Evolutionary conservation across 345 rosid genomes (phyloP).

Genomic region (Balakata baccata): DNA sequence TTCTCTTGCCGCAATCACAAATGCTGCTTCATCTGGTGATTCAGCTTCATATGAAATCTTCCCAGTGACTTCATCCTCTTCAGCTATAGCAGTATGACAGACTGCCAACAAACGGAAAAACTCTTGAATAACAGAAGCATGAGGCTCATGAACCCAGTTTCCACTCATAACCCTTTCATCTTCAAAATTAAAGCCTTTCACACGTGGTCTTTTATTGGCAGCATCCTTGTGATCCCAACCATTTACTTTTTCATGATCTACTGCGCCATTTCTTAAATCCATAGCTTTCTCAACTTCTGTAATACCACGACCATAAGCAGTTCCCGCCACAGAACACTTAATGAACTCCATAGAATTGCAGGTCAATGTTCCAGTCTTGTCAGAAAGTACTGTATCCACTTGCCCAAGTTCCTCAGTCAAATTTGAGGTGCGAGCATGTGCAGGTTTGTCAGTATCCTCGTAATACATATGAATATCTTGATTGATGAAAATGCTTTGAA

Average conservation of each 20-base stretch:
- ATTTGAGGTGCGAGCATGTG: conserved; percentile 83
- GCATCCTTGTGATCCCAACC: conserved; percentile 37
- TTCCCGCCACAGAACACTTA: conserved; percentile 87
- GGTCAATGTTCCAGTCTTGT: conserved; percentile 92
- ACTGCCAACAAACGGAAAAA: conserved; percentile 72
- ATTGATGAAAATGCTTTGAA: conserved; percentile 82
- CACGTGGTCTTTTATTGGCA: conserved; percentile 21
- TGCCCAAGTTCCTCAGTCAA: conserved; percentile 94
- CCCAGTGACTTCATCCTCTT: conserved; percentile 66
- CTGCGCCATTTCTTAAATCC: conserved; percentile 51
- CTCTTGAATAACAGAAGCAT: conserved; percentile 54
- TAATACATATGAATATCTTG: conserved; percentile 77
- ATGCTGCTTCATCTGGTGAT: conserved; percentile 94
- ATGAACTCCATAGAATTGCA: conserved; percentile 98
- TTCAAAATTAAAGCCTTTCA: conserved; percentile 83
- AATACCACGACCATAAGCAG: conserved; percentile 74
- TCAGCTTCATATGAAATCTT: conserved; percentile 84
- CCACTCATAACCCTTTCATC: conserved; percentile 81
- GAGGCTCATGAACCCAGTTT: conserved; percentile 69
- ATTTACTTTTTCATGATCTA: conserved; percentile 27
- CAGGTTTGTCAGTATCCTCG: conserved; percentile 79
- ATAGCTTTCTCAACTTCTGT: conserved; percentile 84
- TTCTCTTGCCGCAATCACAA: conserved; percentile 95
- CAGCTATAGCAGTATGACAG: conserved; percentile 92
- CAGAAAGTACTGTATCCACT: conserved; percentile 82